Evolutionary conservation across 73 alveolate genomes (phyloP), one percentile per base, ranked within the genome.

Genomic region (Symbiodinium natans): DNA sequence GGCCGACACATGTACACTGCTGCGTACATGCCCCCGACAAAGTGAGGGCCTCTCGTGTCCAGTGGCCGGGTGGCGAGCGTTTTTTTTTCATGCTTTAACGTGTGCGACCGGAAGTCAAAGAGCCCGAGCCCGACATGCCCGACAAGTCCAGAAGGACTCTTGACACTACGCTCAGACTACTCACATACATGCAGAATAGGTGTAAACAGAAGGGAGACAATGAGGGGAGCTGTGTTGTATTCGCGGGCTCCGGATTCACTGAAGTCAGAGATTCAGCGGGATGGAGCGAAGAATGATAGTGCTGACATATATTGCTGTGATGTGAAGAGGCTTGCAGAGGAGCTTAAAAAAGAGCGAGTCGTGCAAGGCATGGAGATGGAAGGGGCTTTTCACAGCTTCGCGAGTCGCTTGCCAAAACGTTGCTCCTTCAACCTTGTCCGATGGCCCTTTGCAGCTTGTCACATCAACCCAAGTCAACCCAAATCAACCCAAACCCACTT

Each of bases 1-100:
- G 98, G 98, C 41, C 98, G 98, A 8, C 98, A 92, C 98, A 92
- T 92, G 98, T 92, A 92, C 90, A 92, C 98, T 9, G 88, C 98
- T 2, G 98, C 98, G 41, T 92, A 92, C 98, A 92, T 92, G 98
- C 98, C 98, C 52, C 98, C 98, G 39, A 92, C 98, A 48, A 92
- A 92, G 98, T 92, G 98, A 92, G 98, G 41, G 75, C 43, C 63
- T 11, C n/a, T n/a, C n/a, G n/a, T n/a, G n/a, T n/a, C n/a, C n/a
- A n/a, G n/a, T 63, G 80, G 80, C 36, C 33, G 36, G 27, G 80
- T 31, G 11, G 36, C 80, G 80, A 25, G 36, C 19, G 36, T 36
- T 31, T 23, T 63, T 63, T 63, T 63, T 63, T 63, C 80, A 63
- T 63, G 80, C 36, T 63, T 63, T 63, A 63, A 63, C 17, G 59